Evolutionary conservation across 2,329 filamentous ascomycete genomes (phyloP).

Genomic region (Apiospora phragmitis): DNA sequence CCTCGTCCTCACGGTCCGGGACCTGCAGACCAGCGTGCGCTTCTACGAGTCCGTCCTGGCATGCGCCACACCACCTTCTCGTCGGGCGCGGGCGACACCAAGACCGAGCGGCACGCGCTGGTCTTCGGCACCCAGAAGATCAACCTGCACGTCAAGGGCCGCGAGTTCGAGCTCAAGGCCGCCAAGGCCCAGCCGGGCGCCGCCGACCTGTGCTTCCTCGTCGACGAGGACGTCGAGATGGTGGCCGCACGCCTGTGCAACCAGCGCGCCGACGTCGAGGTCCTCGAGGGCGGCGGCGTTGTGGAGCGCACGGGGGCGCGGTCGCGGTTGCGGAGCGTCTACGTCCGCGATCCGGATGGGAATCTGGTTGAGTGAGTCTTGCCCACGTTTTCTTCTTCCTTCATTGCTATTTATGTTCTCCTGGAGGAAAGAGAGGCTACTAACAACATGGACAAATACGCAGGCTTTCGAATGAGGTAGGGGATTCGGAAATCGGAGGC

Average conservation of each 20-base stretch:
- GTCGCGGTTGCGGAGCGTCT: slow-evolving; percentile 57
- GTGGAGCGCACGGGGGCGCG: slow-evolving; percentile 57
- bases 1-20: slow-evolving; percentile 58
- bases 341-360: slow-evolving; percentile 61
- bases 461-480: slow-evolving; percentile 13
- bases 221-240: slow-evolving; percentile 48
- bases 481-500: background rate
- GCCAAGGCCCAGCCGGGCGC: slow-evolving; percentile 53
- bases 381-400: rapidly evolving
- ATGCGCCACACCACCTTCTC: slow-evolving; percentile 57
- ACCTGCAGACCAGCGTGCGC: slow-evolving; percentile 46
- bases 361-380: slow-evolving; percentile 60
- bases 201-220: slow-evolving; percentile 61
- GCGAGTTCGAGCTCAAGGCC: slow-evolving; percentile 62
- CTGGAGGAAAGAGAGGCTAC: rapidly evolving
- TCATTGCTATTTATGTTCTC: background rate
- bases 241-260: slow-evolving; percentile 43
- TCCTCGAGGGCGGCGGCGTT: slow-evolving; percentile 50
- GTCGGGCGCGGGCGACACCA: slow-evolving; percentile 26
- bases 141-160: slow-evolving; percentile 59
- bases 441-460: background rate
- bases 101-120: slow-evolving; percentile 47
- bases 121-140: slow-evolving; percentile 61
- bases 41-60: slow-evolving; percentile 57
- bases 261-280: slow-evolving; percentile 41